Percentiles rank a stretch among this genome's conserved stretches.
These are phyloP conservation scores for Carex parvula DNA, from an alignment of 176 grass and related monocot species.

Conservation along the genomic window DNA sequence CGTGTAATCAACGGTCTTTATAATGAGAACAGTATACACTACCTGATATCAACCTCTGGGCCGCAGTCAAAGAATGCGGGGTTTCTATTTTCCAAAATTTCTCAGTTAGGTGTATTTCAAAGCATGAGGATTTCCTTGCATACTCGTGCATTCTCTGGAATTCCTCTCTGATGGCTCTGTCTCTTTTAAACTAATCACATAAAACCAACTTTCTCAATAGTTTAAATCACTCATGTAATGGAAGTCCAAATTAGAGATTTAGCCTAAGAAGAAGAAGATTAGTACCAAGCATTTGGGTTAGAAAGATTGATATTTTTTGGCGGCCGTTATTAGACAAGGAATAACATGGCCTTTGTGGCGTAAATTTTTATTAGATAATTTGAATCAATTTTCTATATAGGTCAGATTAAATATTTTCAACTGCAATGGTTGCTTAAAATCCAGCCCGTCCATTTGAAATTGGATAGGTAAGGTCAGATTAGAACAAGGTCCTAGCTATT, in stretches of 20 bases:
- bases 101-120: background rate
- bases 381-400: background rate
- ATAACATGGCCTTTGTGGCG: background rate
- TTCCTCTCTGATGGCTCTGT: background rate
- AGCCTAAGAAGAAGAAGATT: background rate
- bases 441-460: background rate
- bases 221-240: background rate
- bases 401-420: background rate
- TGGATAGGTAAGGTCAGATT: background rate
- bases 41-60: background rate
- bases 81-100: background rate
- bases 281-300: background rate
- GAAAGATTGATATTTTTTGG: background rate
- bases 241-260: slow-evolving; percentile 8
- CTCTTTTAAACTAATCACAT: background rate
- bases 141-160: background rate
- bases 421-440: background rate
- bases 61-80: background rate
- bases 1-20: background rate
- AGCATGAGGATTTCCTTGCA: background rate
- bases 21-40: background rate
- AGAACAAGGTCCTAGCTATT: background rate
- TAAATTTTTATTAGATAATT: background rate
- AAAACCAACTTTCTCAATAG: background rate
- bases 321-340: background rate